Evolutionary conservation across 176 grass and related monocot species (phyloP), one percentile per base, ranked within the genome.

Genomic region (Pontederia paniculata): DNA sequence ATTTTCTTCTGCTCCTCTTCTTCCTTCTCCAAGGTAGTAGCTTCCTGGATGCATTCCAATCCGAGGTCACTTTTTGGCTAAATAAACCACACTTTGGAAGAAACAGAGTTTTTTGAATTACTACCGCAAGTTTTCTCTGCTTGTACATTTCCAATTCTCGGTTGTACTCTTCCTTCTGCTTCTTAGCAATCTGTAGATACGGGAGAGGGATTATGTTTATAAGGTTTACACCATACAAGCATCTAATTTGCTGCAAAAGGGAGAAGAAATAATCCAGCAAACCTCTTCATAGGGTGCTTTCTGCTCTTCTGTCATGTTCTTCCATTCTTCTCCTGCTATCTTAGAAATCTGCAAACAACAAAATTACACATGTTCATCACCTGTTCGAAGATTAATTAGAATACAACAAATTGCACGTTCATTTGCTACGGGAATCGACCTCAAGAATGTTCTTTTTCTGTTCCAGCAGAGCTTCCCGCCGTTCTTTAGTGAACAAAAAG

Each of bases 241-340:
- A 9, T 13, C 12, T 62, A 43, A 5, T 13, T 4, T 13, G n/a
- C 58, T 1, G 13, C 12, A 13, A n/a, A 8, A 18, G 21, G 15
- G 17, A 12, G 7, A 45, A 14, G 0, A 42, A 13, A 20, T 12
- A 12, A 20, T 51, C 18, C 2, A 48, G 11, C 42, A 7, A 12
- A 84, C 71, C 65, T 70, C 44, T 56, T 75, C 80, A 70, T 80
- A 91, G 28, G 80, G 87, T 71, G 70, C 80, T 70, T 77, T 98
- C 66, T 80, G 77, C 48, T 62, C 65, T 23, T 80, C 80, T 11
- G 71, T 66, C 86, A 88, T 82, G 43, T 18, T 62, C 75, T 88
- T 98, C 93, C 93, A 98, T 70, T 91, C 80, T 62, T 73, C 86
- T 11, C 93, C 86, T 5, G 80, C 74, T 19, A 88, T 98, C 74